phyloP scores from a whole-genome alignment of 73 alveolate species.

The Uronychia setigera region DNA sequence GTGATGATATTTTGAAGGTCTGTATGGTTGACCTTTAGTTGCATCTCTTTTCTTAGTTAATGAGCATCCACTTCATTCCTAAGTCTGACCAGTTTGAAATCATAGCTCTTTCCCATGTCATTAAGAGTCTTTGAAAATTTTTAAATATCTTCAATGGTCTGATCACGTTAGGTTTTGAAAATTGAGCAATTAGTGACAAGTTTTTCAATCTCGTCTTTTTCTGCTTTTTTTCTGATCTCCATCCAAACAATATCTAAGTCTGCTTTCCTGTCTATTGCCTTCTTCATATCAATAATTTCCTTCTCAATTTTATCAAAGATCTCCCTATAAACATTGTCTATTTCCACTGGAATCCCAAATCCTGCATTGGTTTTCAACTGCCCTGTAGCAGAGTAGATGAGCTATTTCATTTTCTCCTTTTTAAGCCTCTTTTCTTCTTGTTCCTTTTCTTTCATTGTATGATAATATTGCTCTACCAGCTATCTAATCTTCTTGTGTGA shows the following conservation, averaged over 20 bases:
- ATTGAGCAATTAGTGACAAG: neutral
- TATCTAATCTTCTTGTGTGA: neutral
- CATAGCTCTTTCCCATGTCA: slow-evolving; percentile 10
- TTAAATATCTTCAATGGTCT: neutral
- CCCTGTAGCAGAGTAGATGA: neutral
- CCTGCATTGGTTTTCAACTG: neutral
- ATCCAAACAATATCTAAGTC: neutral
- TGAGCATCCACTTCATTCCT: slow-evolving; percentile 40
- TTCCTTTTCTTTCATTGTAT: neutral
- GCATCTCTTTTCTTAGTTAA: neutral
- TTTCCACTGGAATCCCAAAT: neutral
- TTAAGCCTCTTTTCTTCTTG: neutral
- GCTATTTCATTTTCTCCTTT: neutral
- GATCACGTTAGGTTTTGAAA: neutral
- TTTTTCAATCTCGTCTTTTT: neutral
- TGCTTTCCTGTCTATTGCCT: neutral
- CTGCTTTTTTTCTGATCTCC: neutral
- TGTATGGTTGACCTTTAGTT: neutral
- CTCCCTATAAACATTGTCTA: neutral
- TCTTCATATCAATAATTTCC: neutral
- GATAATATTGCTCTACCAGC: neutral
- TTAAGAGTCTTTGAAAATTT: neutral
- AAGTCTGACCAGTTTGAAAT: slow-evolving; percentile 33
- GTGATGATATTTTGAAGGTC: neutral
- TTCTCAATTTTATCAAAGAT: neutral